Base-by-base conservation (phyloP, 1,139 yeast species). In the Protomyces pachydermus region DNA sequence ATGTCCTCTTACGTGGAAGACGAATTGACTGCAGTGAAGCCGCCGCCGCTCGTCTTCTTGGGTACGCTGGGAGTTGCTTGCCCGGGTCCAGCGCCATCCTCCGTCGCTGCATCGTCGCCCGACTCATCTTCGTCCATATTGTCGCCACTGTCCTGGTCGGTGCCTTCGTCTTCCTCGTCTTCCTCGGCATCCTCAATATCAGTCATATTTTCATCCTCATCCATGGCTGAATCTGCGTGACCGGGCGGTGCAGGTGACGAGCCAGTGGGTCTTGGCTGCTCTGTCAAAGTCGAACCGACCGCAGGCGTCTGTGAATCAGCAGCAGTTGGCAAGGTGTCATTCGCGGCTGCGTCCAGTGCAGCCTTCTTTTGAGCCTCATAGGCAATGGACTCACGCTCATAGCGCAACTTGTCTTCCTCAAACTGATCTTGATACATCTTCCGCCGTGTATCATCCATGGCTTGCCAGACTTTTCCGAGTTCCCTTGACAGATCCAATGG, bases 391-490 rank as follows among this genome's bases (percentile, higher is more conserved):
- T 90, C 96, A 61, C 79, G 81, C 64, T 84, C 84, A 72, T 88
- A 90, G 70, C 95, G 82, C 64, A 81, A 81, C 72, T 87, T 85
- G 69, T 90, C 97, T 65, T 86, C 89, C 72, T 86, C 95, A 72
- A 87, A 91, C 65, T 87, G 74, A 67, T 86, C 86, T 71, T 85
- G 85, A 74, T 84, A 91, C 9, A 95, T 95, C 70, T 82, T 84
- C 65, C 89, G 82, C 28, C 82, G 87, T 52, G 82, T 88, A 54
- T 86, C 88, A 66, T 80, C 82, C 70, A 91, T 79, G 65, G 79
- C 80, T 71, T 88, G 89, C 98, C 98, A 91, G 2, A 86, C 85
- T 69, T 89, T 97, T 0, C 96, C 86, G 79, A 91, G 79, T 20
- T 86, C 85, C 70, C 83, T 85, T 1, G 95, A 86, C 65, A 89